These are phyloP conservation scores for Megacollybia marginata DNA, from an alignment of 768 basidiomycete genomes.

Conservation along the genomic window DNA sequence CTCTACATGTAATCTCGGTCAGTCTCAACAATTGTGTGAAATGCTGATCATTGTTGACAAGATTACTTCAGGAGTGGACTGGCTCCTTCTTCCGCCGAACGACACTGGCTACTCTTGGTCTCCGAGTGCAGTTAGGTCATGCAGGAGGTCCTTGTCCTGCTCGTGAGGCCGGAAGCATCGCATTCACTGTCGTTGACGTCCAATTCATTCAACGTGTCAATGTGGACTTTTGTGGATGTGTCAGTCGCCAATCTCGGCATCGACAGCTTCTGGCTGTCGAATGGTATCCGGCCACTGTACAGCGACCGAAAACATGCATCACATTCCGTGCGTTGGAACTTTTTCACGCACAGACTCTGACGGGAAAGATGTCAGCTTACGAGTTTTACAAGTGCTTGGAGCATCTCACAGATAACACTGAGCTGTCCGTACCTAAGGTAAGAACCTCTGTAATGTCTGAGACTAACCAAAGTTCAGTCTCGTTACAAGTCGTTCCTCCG, in stretches of 20 bases:
- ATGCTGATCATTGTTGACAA: neutral
- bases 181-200: constrained; percentile 6
- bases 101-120: neutral
- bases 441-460: neutral
- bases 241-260: neutral
- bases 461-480: neutral
- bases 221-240: constrained; percentile 4
- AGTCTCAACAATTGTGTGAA: neutral
- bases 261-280: neutral
- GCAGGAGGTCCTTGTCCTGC: neutral
- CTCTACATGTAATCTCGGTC: neutral
- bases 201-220: constrained; percentile 4
- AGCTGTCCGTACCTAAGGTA: neutral
- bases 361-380: neutral
- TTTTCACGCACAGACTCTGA: constrained; percentile 1
- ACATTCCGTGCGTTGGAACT: neutral
- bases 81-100: neutral
- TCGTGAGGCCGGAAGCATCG: neutral
- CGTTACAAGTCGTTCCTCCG: constrained; percentile 1
- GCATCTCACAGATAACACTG: neutral
- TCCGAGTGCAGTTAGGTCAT: constrained; percentile 1
- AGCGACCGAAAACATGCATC: neutral
- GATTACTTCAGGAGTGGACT: neutral
- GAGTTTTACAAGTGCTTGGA: constrained; percentile 2
- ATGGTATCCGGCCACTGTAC: constrained; percentile 1